These are phyloP conservation scores for Tolypocladium tundrense DNA, from an alignment of 2,329 filamentous ascomycete species.

Conservation along the genomic window DNA sequence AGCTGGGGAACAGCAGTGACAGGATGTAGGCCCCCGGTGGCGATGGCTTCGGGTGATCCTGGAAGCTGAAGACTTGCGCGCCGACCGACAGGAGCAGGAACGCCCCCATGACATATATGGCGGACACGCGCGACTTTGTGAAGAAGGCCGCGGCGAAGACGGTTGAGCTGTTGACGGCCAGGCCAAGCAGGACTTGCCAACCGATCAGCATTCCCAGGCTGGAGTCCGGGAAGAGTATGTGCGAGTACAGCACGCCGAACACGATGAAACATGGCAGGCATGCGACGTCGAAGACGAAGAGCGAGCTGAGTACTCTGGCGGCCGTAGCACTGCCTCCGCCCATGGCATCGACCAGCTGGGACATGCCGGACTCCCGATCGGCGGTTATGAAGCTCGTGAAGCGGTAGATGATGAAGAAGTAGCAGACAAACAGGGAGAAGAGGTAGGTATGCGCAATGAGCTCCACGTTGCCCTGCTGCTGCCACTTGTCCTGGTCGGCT, in stretches of 20 bases:
- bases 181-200: slow-evolving; percentile 36
- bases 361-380: slow-evolving; percentile 21
- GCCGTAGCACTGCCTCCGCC: slow-evolving; percentile 29
- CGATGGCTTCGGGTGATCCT: slow-evolving; percentile 2
- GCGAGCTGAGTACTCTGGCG: slow-evolving; percentile 14
- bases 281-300: slow-evolving; percentile 14
- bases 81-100: slow-evolving; percentile 16
- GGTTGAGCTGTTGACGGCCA: slow-evolving; percentile 52
- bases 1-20: slow-evolving; percentile 12
- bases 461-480: background rate
- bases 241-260: slow-evolving; percentile 23
- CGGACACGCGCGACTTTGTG: slow-evolving; percentile 17
- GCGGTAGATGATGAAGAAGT: slow-evolving; percentile 10
- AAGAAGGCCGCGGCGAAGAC: slow-evolving; percentile 41
- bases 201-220: slow-evolving; percentile 21
- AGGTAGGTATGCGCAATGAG: slow-evolving; percentile 9
- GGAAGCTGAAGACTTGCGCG: slow-evolving; percentile 7
- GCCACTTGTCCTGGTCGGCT: slow-evolving; percentile 4
- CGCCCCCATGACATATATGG: slow-evolving; percentile 17
- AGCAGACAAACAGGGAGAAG: slow-evolving; percentile 14
- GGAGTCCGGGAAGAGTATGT: slow-evolving; percentile 17
- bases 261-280: slow-evolving; percentile 29
- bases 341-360: slow-evolving; percentile 23
- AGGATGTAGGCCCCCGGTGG: slow-evolving; percentile 3
- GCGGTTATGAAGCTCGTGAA: slow-evolving; percentile 12